Evolutionary conservation across 1,284 basidiomycete species (phyloP), one percentile per base, ranked within the genome.

Genomic region (Puccinia hordei): DNA sequence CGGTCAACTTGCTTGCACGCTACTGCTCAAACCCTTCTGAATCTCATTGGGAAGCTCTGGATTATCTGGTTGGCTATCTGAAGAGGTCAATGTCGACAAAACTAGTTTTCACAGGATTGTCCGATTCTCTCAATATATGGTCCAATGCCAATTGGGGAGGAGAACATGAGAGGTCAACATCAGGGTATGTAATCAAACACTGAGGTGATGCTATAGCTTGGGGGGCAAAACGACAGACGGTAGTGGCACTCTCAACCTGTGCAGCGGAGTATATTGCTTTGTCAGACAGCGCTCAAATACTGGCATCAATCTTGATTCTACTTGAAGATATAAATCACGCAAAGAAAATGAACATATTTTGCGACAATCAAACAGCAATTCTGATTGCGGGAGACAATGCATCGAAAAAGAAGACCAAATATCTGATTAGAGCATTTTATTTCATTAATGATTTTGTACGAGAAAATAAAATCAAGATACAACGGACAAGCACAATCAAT

Each of bases 131-230:
- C 3, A n/a, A 71, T 9, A 9, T 71, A 0, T 53, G 68, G 68
- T 49, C 46, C 1, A 65, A 78, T 44, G 75, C 63, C 1, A 53
- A 53, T 33, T 78, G 74, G 74, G 74, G 74, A 2, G 74, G 74
- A 1, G 61, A 76, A 30, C 61, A 27, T 46, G 24, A 59, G 38
- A 51, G 61, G 27, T 76, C 44, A 2, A 76, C 74, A 0, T 63
- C 33, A 0, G 74, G 74, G 0, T 55, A 30, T 33, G 0, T 76
- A 1, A 35, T 66, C n/a, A 46, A 53, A 3, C 49, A 46, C 10
- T 13, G 33, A 66, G 74, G 74, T 13, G 30, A 38, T 35, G 17
- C 17, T 1, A n/a, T 76, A 35, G 46, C 44, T 1, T 76, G 74
- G 74, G n/a, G 57, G 59, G n/a, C 59, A 66, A 63, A 66, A 27